Base-by-base conservation (phyloP, 305 asterid species). In the Fraxinus greggii region DNA sequence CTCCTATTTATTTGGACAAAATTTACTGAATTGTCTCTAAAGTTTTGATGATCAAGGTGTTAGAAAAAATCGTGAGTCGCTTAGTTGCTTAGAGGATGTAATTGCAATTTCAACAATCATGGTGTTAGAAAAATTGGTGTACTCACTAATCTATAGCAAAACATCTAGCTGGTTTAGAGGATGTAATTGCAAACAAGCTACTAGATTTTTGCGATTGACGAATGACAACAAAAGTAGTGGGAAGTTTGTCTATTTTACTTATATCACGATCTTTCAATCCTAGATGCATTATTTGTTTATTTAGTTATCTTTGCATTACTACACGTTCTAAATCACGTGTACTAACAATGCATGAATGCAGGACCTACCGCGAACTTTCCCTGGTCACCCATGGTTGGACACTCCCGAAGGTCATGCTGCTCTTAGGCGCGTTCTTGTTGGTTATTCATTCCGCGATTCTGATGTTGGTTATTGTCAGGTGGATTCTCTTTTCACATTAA, bases 381-480 rank as follows among this genome's bases (percentile, higher is more conserved):
- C 99, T 23, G 98, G 99, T 80, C 99, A 96, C 86, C 96, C 99
- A 45, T 96, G 98, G 98, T 88, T 96, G 89, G 99, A 96, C 89
- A 94, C 95, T 65, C 88, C 89, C 2, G 98, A 88, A 36, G 99
- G 99, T 24, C 99, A 96, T 88, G 94, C 98, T 85, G 92, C 99
- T 81, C 92, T 96, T 73, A 92, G 98, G 80, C 95, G 98, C 29
- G 98, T 96, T 81, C 98, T 96, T 74, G 99, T 96, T 36, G 98
- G 89, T 42, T 96, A 96, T 83, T 96, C 99, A 63, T 96, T 96
- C 84, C 92, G 99, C 21, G 99, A 96, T 88, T 96, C 99, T 75
- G 98, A 96, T 84, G 99, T 96, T 79, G 99, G 99, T 80, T 96
- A 96, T 75, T 96, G 99, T 86, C 99, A 96, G 99, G 99, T 96